These are phyloP conservation scores for Phytophthora melonis DNA, from an alignment of 352 stramenopile genomes.

Conservation along the genomic window DNA sequence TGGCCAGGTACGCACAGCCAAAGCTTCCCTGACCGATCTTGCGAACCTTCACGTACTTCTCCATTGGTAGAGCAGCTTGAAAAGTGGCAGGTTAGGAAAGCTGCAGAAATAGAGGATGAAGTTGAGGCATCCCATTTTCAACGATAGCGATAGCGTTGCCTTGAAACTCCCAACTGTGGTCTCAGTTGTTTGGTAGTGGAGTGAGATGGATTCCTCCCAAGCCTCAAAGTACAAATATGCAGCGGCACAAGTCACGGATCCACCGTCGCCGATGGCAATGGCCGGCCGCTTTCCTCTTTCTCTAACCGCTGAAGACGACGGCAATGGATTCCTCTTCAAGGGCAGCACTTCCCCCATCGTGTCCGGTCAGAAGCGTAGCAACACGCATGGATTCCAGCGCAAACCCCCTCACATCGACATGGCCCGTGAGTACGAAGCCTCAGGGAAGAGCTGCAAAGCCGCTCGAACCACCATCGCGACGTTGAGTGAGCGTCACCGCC, in stretches of 20 bases:
- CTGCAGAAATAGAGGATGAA: constrained; percentile 36
- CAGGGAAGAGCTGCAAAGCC: constrained; percentile 50
- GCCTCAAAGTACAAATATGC: constrained; percentile 23
- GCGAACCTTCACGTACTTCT: constrained; percentile 80
- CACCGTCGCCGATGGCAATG: constrained; percentile 17
- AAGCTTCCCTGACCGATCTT: constrained; percentile 85
- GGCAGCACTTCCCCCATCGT: constrained; percentile 12
- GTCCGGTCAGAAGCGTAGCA: constrained; percentile 8
- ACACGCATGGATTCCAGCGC: constrained; percentile 47
- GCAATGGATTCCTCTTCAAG: constrained; percentile 65
- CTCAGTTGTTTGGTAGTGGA: constrained; percentile 1
- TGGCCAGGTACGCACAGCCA: constrained; percentile 69
- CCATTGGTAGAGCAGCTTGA: constrained; percentile 44
- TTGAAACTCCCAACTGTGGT: constrained; percentile 4
- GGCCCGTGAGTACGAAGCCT: constrained; percentile 54
- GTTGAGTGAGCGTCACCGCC: constrained; percentile 58
- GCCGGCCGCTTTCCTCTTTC: constrained; percentile 28
- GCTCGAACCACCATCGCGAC: constrained; percentile 58
- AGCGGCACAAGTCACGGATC: constrained; percentile 1
- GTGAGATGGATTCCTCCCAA: constrained; percentile 17
- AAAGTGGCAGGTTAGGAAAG: background rate
- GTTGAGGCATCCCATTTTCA: constrained; percentile 4
- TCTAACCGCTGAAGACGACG: constrained; percentile 36
- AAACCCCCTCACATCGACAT: constrained; percentile 71
- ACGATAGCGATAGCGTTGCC: background rate